Evolutionary conservation across 257 asterid genomes (phyloP), one percentile per base, ranked within the genome.

Genomic region (Nicotiana tomentosiformis): DNA sequence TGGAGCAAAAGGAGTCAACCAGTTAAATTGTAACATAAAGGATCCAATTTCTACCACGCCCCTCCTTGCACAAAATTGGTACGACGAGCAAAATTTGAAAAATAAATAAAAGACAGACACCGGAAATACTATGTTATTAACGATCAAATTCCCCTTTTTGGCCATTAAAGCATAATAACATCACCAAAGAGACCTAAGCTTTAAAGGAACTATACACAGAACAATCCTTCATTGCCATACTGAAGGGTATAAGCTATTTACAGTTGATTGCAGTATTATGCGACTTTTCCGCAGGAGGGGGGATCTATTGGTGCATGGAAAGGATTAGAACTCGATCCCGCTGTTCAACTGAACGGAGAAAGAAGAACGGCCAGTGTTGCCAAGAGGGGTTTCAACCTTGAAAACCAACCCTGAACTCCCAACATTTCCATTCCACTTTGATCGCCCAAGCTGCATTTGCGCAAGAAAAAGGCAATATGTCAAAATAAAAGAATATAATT

Each of bases 361-460:
- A 56, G 94, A 89, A 68, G 98, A 98, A 85, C 92, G 83, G 84
- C 95, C 92, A 67, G 83, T 76, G 82, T 84, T 87, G 80, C 88
- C 94, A 11, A 96, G 92, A 66, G 98, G 98, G 64, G 97, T 92
- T 86, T 96, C 99, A 10, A 93, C 94, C 83, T 93, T 96, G 12
- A 92, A 69, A 4, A 94, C 97, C 14, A 94, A 86, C 43, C 99
- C 99, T 4, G 97, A 85, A 84, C 89, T 90, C 62, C 99, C 99
- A 32, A 91, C 91, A 76, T 96, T 94, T 60, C 98, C 98, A 33
- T 96, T 96, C 98, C 97, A 94, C 88, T 92, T 94, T 16, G 99
- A 96, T 87, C 99, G 88, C 76, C 99, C 99, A 82, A 96, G 92
- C 99, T 96, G 89, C 88, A 87, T 67, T 67, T 30, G 12, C 37